Percentiles rank a stretch among this genome's conserved stretches.
These are phyloP conservation scores for Beauveria pseudobassiana DNA, from an alignment of 2,329 filamentous ascomycete genomes.

Conservation along the genomic window DNA sequence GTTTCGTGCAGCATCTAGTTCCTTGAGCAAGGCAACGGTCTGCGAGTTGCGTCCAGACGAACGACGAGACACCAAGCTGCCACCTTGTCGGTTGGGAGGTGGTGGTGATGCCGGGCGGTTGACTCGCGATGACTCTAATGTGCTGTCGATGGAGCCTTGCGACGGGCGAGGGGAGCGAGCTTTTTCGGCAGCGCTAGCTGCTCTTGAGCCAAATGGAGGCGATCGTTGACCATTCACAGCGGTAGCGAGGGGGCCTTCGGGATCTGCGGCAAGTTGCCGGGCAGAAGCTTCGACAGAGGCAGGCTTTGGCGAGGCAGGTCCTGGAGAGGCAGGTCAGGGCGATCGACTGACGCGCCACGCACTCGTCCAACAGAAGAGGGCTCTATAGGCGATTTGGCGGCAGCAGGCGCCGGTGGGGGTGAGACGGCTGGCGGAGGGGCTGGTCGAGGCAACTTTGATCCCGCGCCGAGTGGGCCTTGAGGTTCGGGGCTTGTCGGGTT, in stretches of 20 bases:
- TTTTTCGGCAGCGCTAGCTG: conserved; percentile 24
- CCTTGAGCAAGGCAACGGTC: conserved; percentile 71
- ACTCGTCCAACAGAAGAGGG: conserved; percentile 34
- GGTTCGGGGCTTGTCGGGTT: conserved; percentile 3
- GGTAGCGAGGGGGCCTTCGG: background rate
- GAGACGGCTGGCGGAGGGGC: conserved; percentile 38
- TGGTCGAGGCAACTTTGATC: conserved; percentile 29
- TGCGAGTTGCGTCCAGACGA: conserved; percentile 56
- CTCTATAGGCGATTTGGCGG: conserved; percentile 37
- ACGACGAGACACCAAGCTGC: conserved; percentile 52
- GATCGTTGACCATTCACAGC: conserved; percentile 50
- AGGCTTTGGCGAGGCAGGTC: conserved; percentile 5
- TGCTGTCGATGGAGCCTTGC: conserved; percentile 60
- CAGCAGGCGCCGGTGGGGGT: conserved; percentile 46
- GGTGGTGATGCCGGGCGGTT: conserved; percentile 49
- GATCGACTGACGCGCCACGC: conserved; percentile 44
- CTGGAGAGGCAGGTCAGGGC: conserved; percentile 19
- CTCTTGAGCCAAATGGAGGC: conserved; percentile 43
- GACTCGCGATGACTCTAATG: conserved; percentile 45
- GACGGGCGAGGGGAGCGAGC: conserved; percentile 34
- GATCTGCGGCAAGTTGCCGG: background rate
- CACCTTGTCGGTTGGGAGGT: conserved; percentile 47
- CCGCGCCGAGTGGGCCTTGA: background rate
- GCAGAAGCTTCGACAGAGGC: background rate
- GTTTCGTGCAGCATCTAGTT: conserved; percentile 76